Evolutionary conservation across 2,329 filamentous ascomycete species (phyloP), one percentile per base, ranked within the genome.

Genomic region (Alternaria infectoria): DNA sequence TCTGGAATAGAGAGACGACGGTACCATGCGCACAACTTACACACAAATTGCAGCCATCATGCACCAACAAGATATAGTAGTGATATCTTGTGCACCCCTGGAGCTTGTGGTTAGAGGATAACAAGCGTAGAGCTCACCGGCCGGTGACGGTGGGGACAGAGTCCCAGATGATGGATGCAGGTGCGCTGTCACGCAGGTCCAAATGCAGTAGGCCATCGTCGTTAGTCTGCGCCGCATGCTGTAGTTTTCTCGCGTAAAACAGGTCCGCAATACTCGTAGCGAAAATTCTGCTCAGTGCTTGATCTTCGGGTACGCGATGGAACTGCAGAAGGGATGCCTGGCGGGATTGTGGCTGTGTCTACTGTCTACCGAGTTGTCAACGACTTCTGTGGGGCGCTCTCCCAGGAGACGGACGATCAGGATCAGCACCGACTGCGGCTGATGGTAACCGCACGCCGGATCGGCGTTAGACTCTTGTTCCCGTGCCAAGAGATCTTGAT

Each of bases 401-500:
- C 26, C 9, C 30, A 30, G 36, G 47, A 46, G 8, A 57, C 46
- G 19, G 43, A 15, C 26, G 47, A 58, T 61, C 47, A 21, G 15
- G 46, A 57, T 60, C 30, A 56, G 43, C 43, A 44, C 43, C 36
- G 26, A 25, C 57, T 46, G 30, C 57, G 57, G 57, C 47, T 25
- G 28, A 55, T 11, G 52, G 21, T 17, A 45, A 17, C 59, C 45
- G 23, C 5, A 25, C 17, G 25, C 25, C 30, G 21, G 26, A 61
- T 57, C 59, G 26, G 54, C 46, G 21, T 25, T 47, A 30, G 45
- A 11, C 28, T 47, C 59, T 51, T 61, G 47, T 28, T 61, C 40
- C 59, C 54, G 59, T 21, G 55, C 60, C 60, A 59, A 59, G 60
- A 49, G 40, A 62, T 62, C 19, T 32, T 54, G 59, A 56, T 32